These are phyloP conservation scores for Falciphora oryzae DNA, from an alignment of 2,329 filamentous ascomycete genomes.

Conservation along the genomic window DNA sequence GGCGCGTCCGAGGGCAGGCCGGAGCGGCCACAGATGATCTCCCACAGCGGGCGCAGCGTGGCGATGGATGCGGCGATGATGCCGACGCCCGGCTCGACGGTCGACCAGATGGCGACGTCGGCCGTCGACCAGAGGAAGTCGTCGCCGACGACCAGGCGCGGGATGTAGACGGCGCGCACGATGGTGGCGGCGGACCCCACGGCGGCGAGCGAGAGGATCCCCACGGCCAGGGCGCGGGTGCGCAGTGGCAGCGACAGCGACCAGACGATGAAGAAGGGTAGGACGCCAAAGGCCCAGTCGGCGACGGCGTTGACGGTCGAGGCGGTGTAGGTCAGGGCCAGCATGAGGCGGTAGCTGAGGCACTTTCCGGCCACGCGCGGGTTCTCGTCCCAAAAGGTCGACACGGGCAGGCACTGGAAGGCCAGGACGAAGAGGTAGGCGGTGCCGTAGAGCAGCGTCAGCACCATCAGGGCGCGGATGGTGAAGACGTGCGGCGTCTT, in stretches of 20 bases:
- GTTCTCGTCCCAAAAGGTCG: conserved; percentile 26
- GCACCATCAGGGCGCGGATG: conserved; percentile 23
- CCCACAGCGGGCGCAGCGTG: conserved; percentile 31
- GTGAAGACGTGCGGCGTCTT: conserved; percentile 23
- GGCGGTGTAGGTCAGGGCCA: conserved; percentile 26
- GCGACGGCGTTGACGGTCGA: conserved; percentile 31
- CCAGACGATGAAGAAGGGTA: conserved; percentile 36
- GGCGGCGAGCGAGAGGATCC: conserved; percentile 13
- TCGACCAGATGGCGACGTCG: conserved; percentile 40
- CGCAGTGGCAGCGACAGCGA: conserved; percentile 22
- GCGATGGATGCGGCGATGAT: conserved; percentile 34
- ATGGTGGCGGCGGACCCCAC: conserved; percentile 37
- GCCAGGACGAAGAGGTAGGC: conserved; percentile 34
- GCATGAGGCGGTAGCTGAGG: background rate
- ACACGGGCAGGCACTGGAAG: conserved; percentile 32
- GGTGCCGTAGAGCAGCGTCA: conserved; percentile 28
- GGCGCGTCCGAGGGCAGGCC: background rate
- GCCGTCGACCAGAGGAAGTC: conserved; percentile 39
- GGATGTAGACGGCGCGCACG: conserved; percentile 36
- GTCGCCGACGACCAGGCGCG: conserved; percentile 26
- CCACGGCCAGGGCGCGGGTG: conserved; percentile 23
- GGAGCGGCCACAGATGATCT: background rate
- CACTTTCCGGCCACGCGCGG: conserved; percentile 21
- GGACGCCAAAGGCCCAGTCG: conserved; percentile 34
- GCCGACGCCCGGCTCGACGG: conserved; percentile 37